phyloP scores from a whole-genome alignment of 2,329 filamentous ascomycete species.

The Ophiostoma montium region DNA sequence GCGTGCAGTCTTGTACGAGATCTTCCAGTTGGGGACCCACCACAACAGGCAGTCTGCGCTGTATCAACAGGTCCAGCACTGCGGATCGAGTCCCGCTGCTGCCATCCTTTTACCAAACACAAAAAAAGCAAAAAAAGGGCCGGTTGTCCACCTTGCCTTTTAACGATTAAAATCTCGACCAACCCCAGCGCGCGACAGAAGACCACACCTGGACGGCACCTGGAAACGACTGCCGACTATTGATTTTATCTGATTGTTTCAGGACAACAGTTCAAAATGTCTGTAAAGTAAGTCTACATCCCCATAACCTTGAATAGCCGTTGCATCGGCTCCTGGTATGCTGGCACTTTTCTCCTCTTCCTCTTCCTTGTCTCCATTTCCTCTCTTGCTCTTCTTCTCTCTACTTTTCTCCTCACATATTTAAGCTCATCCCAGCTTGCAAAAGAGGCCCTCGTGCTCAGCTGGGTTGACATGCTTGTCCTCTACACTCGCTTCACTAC shows the following conservation, averaged over 20 bases:
- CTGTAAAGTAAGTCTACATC: constrained; percentile 35
- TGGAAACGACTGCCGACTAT: neutral
- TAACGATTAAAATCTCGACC: constrained; percentile 8
- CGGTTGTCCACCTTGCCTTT: constrained; percentile 16
- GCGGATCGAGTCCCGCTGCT: constrained; percentile 10
- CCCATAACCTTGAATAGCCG: neutral
- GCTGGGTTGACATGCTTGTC: too few relatives aligned
- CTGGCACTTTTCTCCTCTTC: neutral
- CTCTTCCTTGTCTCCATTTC: neutral
- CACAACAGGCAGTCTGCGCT: constrained; percentile 16
- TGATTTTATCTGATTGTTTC: too few relatives aligned
- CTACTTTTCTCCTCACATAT: too few relatives aligned
- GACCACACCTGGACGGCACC: neutral
- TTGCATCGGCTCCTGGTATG: neutral
- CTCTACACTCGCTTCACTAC: neutral
- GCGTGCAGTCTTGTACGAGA: constrained; percentile 17
- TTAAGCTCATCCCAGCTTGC: too few relatives aligned
- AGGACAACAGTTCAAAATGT: constrained; percentile 24
- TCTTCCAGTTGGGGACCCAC: constrained; percentile 15
- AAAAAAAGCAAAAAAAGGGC: neutral
- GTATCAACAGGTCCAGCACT: constrained; percentile 22
- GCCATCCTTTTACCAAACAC: constrained; percentile 1
- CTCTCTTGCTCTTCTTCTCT: neutral
- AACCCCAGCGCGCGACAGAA: neutral
- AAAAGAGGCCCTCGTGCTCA: too few relatives aligned